Evolutionary conservation across 192 early-diverging fungal species (phyloP), one percentile per base, ranked within the genome.

Genomic region (Mortierella antarctica): DNA sequence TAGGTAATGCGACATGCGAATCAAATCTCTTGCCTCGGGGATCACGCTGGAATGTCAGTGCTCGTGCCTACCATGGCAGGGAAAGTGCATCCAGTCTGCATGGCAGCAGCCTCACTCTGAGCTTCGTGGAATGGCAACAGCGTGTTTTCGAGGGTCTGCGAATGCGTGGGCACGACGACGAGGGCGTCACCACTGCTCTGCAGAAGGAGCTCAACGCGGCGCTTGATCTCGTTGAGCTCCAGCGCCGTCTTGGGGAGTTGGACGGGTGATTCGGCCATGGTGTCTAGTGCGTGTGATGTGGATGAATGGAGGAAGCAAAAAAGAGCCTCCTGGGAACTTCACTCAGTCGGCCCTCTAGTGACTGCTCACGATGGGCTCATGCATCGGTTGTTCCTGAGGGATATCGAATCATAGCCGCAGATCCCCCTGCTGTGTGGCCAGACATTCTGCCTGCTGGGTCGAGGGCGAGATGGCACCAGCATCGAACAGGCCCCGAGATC

Each of bases 1-100:
- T 3, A 31, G 31, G 31, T 31, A n/a, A 40, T 5, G 2, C 41
- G 31, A 59, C 31, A 31, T 31, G 31, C 31, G 23, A 42, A 56
- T 18, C 17, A 56, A 56, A 56, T n/a, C 9, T 23, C n/a, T 41
- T 42, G 13, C 10, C 46, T 20, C 14, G 9, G 6, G 10, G 11
- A 47, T 3, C 1, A 3, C 31, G 31, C 1, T 31, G 31, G 31
- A 31, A 2, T 31, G 1, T 31, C 31, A 31, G 31, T 2, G 31
- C 31, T 31, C 1, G 31, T 23, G 2, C 1, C 14, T 80, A 72
- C 77, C 77, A 80, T 72, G 13, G 69, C 51, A 41, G 77, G 77
- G 20, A 80, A 80, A 18, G 77, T 72, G 57, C 77, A 80, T 40
- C 51, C 65, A 10, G 77, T 72, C 55, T 80, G 77, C 47, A 61